Conservation (phyloP, 2,329 filamentous ascomycete species). For the Penicillium polonicum region DNA sequence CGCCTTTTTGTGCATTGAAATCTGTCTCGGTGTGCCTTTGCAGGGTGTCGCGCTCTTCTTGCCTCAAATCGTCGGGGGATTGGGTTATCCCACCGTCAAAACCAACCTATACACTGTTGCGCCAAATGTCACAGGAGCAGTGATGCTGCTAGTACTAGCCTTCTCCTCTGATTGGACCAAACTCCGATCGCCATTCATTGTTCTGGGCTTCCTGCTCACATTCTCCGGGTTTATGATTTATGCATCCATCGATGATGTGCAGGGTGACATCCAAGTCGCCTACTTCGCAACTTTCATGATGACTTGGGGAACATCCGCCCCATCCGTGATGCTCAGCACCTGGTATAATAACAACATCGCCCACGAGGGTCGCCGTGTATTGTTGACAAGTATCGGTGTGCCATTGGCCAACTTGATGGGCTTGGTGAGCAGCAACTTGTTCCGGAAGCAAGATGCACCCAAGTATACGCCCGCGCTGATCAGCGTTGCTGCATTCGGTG, state of each 20-base stretch:
- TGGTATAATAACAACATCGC: conserved; percentile 85
- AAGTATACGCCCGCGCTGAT: conserved; percentile 66
- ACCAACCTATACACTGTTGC: conserved; percentile 82
- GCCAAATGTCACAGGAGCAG: conserved; percentile 71
- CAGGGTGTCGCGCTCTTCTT: conserved; percentile 59
- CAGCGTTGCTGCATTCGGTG: conserved; percentile 56
- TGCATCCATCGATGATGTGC: conserved; percentile 64
- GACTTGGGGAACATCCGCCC: conserved; percentile 75
- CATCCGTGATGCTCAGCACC: conserved; percentile 64
- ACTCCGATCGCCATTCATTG: conserved; percentile 72
- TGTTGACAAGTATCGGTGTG: conserved; percentile 69
- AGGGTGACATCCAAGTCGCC: conserved; percentile 61
- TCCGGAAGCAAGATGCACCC: conserved; percentile 61
- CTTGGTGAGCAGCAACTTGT: conserved; percentile 67
- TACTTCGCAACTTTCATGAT: conserved; percentile 81
- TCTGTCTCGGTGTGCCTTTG: conserved; percentile 60
- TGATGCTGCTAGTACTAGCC: conserved; percentile 69
- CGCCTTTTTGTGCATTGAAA: conserved; percentile 56
- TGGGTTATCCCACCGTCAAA: conserved; percentile 57
- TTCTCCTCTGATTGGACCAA: conserved; percentile 67
- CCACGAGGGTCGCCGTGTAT: conserved; percentile 69
- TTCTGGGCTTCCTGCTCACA: conserved; percentile 69
- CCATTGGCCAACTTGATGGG: conserved; percentile 77
- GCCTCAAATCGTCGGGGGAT: conserved; percentile 56
- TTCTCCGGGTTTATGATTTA: conserved; percentile 79